These are phyloP conservation scores for Cicer judaicum DNA, from an alignment of 306 rosid genomes.

Conservation along the genomic window DNA sequence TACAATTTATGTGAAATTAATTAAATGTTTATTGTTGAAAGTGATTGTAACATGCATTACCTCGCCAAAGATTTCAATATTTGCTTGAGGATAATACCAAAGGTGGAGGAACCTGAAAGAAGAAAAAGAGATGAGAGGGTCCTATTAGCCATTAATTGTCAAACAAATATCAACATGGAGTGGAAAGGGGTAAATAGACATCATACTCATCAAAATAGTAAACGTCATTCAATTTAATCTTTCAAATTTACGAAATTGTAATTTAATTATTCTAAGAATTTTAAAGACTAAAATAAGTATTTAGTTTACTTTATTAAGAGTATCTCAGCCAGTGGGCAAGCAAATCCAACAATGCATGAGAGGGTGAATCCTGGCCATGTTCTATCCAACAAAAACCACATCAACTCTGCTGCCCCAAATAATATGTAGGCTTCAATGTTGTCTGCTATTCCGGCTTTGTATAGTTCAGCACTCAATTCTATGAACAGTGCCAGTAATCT, in stretches of 20 bases:
- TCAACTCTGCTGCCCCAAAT: conserved; percentile 78
- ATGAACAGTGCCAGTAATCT: conserved; percentile 73
- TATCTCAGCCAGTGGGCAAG: conserved; percentile 53
- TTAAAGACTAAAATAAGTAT: no score
- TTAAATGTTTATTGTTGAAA: background rate
- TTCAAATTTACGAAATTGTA: no score
- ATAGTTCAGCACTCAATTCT: conserved; percentile 84
- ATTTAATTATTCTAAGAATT: no score
- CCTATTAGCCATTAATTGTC: background rate
- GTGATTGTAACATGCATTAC: conserved; percentile 31
- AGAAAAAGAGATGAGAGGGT: conserved; percentile 9
- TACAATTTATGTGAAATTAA: background rate
- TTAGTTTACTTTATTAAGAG: conserved; percentile 55
- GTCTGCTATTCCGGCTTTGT: conserved; percentile 76
- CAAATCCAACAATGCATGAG: conserved; percentile 70
- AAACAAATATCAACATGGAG: background rate
- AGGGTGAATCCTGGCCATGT: conserved; percentile 77
- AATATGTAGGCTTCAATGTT: conserved; percentile 73
- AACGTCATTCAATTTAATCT: no score
- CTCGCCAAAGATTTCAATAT: conserved; percentile 56
- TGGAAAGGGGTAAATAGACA: background rate
- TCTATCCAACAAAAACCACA: conserved; percentile 70
- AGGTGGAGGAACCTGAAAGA: conserved; percentile 52
- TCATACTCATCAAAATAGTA: no score
- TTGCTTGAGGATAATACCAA: conserved; percentile 56